phyloP scores from a whole-genome alignment of 1,139 yeast genomes.

The Zhuliangozyma blackwelliae region DNA sequence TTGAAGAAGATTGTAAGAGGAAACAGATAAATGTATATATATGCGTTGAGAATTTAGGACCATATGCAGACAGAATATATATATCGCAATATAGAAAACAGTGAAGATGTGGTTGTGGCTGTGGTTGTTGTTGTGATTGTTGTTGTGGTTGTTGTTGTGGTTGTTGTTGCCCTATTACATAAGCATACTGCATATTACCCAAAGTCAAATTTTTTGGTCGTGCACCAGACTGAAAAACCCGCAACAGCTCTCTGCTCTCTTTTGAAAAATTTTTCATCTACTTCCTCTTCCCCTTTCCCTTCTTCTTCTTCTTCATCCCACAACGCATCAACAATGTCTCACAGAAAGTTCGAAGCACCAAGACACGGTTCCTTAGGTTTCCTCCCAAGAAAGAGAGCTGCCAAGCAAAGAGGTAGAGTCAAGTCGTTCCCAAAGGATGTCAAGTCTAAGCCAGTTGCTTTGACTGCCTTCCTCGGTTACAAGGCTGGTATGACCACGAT shows the following conservation, averaged over 20 bases:
- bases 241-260: not conserved
- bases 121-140: not conserved
- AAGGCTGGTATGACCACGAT: slow-evolving; percentile 99
- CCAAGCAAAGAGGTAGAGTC: slow-evolving; percentile 97
- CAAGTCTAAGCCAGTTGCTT: slow-evolving; percentile 96
- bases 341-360: slow-evolving; percentile 99
- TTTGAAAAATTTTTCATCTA: slow-evolving; percentile 4
- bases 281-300: slow-evolving; percentile 1
- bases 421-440: slow-evolving; percentile 99
- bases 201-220: not conserved
- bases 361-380: slow-evolving; percentile 99
- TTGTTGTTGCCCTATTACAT: not conserved
- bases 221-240: slow-evolving; percentile 1
- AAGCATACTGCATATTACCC: not conserved
- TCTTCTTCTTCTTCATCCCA: slow-evolving; percentile 19
- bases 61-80: not conserved
- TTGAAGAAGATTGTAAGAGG: slow-evolving; percentile 34
- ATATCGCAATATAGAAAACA: no score
- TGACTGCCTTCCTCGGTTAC: slow-evolving; percentile 99
- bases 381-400: slow-evolving; percentile 99
- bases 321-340: slow-evolving; percentile 65
- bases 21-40: slow-evolving; percentile 8
- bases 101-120: not conserved
- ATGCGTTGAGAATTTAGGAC: not conserved
- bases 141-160: not conserved